Evolutionary conservation across 2,329 filamentous ascomycete genomes (phyloP).

Genomic region (Fusarium anguioides): DNA sequence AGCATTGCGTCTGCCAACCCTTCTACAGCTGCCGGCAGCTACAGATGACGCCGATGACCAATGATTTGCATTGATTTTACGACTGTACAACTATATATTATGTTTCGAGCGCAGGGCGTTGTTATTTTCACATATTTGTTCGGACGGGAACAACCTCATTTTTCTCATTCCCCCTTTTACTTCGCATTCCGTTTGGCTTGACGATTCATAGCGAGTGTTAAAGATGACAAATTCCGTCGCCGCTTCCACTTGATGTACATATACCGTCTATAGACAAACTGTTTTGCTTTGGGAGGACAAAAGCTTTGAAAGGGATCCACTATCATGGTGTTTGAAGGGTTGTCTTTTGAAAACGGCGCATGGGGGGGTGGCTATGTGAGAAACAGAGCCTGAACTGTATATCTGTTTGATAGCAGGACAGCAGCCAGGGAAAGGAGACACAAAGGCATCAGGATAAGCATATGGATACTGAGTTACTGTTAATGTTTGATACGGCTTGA

Average conservation of each 20-base stretch:
- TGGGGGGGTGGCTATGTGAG: slow-evolving; percentile 7
- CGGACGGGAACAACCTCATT: slow-evolving; percentile 28
- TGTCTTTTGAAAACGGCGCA: slow-evolving; percentile 31
- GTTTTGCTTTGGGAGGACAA: slow-evolving; percentile 19
- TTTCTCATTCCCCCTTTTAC: slow-evolving; percentile 18
- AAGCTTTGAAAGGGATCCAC: slow-evolving; percentile 11
- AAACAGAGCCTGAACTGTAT: slow-evolving; percentile 11
- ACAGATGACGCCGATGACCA: slow-evolving; percentile 56
- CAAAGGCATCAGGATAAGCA: slow-evolving; percentile 32
- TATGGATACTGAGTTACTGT: slow-evolving; percentile 39
- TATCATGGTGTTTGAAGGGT: slow-evolving; percentile 30
- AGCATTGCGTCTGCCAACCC: slow-evolving; percentile 52
- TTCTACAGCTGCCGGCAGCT: slow-evolving; percentile 55
- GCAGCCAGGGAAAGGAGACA: neutral
- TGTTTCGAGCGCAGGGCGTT: slow-evolving; percentile 47
- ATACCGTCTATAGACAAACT: slow-evolving; percentile 18
- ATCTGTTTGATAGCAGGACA: slow-evolving; percentile 12
- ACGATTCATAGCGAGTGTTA: slow-evolving; percentile 41
- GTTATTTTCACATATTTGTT: slow-evolving; percentile 48
- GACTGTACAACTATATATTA: slow-evolving; percentile 44
- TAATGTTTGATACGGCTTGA: slow-evolving; percentile 44
- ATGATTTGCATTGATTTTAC: slow-evolving; percentile 43
- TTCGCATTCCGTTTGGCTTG: slow-evolving; percentile 33
- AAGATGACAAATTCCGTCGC: slow-evolving; percentile 14
- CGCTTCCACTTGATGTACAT: slow-evolving; percentile 34